A percentile compares a stretch with the other conserved stretches of the same genome.
These are phyloP conservation scores for Anisogramma anomala DNA, from an alignment of 2,329 filamentous ascomycete genomes.

Conservation along the genomic window DNA sequence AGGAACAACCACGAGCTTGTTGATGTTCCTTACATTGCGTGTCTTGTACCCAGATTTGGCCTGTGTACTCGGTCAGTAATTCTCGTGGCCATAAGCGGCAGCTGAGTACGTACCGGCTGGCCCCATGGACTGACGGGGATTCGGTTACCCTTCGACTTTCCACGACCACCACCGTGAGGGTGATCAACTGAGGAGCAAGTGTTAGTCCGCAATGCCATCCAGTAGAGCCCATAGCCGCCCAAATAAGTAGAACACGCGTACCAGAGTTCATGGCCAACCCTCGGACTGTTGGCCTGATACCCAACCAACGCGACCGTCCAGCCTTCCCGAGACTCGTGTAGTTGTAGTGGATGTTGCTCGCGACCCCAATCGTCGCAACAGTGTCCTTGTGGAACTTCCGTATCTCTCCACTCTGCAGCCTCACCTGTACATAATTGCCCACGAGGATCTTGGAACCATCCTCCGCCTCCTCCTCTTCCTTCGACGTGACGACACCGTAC, in stretches of 20 bases:
- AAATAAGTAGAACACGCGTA: conserved; percentile 34
- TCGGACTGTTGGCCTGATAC: conserved; percentile 87
- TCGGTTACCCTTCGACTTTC: conserved; percentile 98
- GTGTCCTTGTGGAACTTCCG: conserved; percentile 83
- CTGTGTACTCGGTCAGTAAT: conserved; percentile 28
- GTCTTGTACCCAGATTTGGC: conserved; percentile 89
- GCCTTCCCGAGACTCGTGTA: conserved; percentile 91
- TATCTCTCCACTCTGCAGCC: conserved; percentile 85
- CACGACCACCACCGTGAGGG: conserved; percentile 96
- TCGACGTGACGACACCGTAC: conserved; percentile 77
- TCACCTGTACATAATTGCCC: conserved; percentile 69
- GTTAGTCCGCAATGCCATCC: conserved; percentile 4
- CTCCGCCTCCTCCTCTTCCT: conserved; percentile 62
- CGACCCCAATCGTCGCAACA: conserved; percentile 85
- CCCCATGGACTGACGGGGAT: conserved; percentile 96
- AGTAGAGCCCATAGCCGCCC: not conserved
- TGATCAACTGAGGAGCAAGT: conserved; percentile 58
- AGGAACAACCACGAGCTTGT: conserved; percentile 80
- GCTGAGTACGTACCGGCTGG: conserved; percentile 58
- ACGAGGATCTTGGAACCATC: conserved; percentile 51
- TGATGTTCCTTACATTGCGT: conserved; percentile 73
- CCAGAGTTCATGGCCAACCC: conserved; percentile 98
- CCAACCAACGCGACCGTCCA: conserved; percentile 83
- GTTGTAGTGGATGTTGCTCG: conserved; percentile 87
- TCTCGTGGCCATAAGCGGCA: conserved; percentile 1